A percentile compares a stretch with the other conserved stretches of the same genome.
Evolutionary conservation across 2,329 filamentous ascomycete genomes (phyloP).

Genomic region (Huntiella bhutanensis): DNA sequence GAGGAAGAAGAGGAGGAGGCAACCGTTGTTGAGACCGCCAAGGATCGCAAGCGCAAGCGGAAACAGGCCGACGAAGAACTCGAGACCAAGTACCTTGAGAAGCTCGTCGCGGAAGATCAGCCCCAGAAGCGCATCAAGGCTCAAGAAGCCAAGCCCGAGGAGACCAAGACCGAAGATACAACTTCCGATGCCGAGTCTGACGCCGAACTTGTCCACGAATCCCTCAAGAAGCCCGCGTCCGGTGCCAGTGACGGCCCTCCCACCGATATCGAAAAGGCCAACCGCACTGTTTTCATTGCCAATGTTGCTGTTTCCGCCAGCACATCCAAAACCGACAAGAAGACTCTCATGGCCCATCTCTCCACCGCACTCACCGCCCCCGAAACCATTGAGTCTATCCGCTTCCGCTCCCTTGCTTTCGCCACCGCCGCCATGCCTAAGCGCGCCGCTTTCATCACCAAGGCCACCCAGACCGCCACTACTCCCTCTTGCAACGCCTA

Average conservation of each 20-base stretch:
- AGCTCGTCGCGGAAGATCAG: slow-evolving; percentile 39
- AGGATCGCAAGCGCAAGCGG: slow-evolving; percentile 46
- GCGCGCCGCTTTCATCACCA: slow-evolving; percentile 83
- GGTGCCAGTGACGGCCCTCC: not conserved
- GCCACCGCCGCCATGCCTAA: slow-evolving; percentile 61
- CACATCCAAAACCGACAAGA: slow-evolving; percentile 63
- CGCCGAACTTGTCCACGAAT: slow-evolving; percentile 31
- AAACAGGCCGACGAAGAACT: slow-evolving; percentile 50
- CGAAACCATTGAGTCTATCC: slow-evolving; percentile 72
- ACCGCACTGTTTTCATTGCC: slow-evolving; percentile 77
- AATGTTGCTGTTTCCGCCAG: slow-evolving; percentile 78
- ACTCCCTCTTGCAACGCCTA: slow-evolving; percentile 91
- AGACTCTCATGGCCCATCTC: slow-evolving; percentile 57
- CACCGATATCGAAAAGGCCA: slow-evolving; percentile 60
- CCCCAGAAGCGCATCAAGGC: slow-evolving; percentile 27
- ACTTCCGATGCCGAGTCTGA: slow-evolving; percentile 25
- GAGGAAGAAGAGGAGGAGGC: slow-evolving; percentile 20
- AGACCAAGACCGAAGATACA: slow-evolving; percentile 27
- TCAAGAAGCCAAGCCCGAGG: slow-evolving; percentile 19
- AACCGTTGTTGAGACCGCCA: slow-evolving; percentile 21
- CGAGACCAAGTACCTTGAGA: slow-evolving; percentile 50
- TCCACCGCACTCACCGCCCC: slow-evolving; percentile 38
- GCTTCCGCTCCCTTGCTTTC: slow-evolving; percentile 87
- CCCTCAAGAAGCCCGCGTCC: slow-evolving; percentile 21
- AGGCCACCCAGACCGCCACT: slow-evolving; percentile 75